phyloP scores from a whole-genome alignment of 441 rosid species.

The Adansonia rubrostipa region DNA sequence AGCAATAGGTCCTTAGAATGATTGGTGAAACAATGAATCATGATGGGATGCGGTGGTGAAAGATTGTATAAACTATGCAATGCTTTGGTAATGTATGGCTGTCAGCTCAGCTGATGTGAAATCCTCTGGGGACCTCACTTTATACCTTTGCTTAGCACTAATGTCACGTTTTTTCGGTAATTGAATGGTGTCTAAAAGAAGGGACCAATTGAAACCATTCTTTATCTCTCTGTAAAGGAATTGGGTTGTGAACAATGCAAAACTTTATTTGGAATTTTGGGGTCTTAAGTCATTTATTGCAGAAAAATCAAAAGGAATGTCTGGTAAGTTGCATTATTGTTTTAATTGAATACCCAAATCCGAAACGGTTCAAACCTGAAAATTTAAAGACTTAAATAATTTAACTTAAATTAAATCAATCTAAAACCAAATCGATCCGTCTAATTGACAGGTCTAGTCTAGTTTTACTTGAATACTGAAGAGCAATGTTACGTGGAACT shows the following conservation, averaged over 20 bases:
- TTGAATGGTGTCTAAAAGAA: background rate
- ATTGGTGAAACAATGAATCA: background rate
- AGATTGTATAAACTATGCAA: background rate
- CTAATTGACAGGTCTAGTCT: no score
- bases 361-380: no score
- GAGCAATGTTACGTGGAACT: background rate
- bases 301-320: background rate
- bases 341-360: background rate
- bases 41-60: background rate
- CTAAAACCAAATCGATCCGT: no score
- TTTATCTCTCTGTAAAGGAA: background rate
- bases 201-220: background rate
- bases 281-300: background rate
- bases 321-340: background rate
- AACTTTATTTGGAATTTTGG: background rate
- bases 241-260: background rate
- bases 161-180: background rate
- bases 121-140: background rate
- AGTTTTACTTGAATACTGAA: no score
- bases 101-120: background rate
- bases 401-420: no score
- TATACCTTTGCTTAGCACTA: background rate
- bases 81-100: constrained; percentile 1
- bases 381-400: no score
- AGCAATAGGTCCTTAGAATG: background rate